Evolutionary conservation across 225 moss, liverwort and hornwort species (phyloP), one percentile per base, ranked within the genome.

Genomic region (Straminergon stramineum): DNA sequence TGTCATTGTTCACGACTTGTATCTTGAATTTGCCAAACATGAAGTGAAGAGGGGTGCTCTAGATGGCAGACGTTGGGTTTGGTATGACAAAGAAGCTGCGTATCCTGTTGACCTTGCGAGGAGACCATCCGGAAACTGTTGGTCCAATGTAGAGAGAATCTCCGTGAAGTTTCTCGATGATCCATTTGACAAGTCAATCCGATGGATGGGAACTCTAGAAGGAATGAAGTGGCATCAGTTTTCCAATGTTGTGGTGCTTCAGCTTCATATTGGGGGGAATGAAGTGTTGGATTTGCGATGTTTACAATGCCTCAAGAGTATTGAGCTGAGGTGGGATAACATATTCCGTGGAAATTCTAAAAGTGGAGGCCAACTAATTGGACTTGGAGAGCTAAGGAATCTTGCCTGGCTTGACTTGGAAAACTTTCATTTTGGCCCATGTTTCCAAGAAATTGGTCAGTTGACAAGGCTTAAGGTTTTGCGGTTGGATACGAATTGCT

Each of bases 281-380:
- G 74, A 16, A 5, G 28, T 74, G 28, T 45, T 74, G 45, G 43
- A 45, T 45, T 73, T 74, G 17, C 10, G 10, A 45, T 45, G 74
- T 1, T 45, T 45, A 45, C 45, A 45, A 10, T 74, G 74, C 74
- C 16, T 74, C 1, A 45, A 28, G 28, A 74, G 45, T 10, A 5
- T 74, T 10, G 17, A 45, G 17, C 1, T 74, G 3, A 45, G 0
- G 17, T 74, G 45, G 45, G 3, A 5, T 9, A 0, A 16, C 16
- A 2, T 28, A 43, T 3, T 5, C 3, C 0, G 0, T 24, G 0
- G 0, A 2, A 10, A 16, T 17, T 5, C 1, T 5, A 17, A 17
- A 73, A 28, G 15, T 43, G 17, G 17, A 73, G 43, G 43, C 28
- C 73, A 73, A 27, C 5, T 43, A 15, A 9, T 27, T 14, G 73